Evolutionary conservation across 805 yeast genomes (phyloP).

Genomic region (Teunomyces kruisii): DNA sequence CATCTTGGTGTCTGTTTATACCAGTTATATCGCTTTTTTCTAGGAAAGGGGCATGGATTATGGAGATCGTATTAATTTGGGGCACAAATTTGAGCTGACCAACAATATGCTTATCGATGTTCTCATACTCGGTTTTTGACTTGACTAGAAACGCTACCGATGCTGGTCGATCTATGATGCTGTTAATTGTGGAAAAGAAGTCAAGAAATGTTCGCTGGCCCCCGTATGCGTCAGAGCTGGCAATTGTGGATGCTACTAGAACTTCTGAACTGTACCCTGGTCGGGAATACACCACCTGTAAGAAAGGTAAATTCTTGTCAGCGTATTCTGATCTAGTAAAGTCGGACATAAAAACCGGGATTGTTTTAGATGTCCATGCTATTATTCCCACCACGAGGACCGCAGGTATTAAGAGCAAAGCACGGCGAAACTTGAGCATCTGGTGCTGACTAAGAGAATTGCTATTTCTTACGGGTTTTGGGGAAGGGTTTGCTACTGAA

Average conservation of each 20-base stretch:
- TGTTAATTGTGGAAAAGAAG: slow-evolving; percentile 27
- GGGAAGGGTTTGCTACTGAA: too few species aligned
- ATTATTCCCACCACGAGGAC: background rate
- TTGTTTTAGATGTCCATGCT: background rate
- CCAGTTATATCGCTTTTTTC: slow-evolving; percentile 21
- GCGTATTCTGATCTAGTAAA: background rate
- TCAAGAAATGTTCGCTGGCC: slow-evolving; percentile 28
- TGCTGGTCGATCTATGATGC: slow-evolving; percentile 6
- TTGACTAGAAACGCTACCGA: slow-evolving; percentile 34
- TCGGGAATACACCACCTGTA: background rate
- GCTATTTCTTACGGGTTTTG: background rate
- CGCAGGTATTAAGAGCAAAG: background rate
- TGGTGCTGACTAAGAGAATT: background rate
- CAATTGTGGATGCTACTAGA: slow-evolving; percentile 3
- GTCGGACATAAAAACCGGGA: background rate
- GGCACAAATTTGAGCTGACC: background rate
- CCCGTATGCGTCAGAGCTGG: slow-evolving; percentile 29
- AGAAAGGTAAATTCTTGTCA: background rate
- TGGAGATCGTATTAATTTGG: slow-evolving; percentile 17
- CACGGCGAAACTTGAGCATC: background rate
- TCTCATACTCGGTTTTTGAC: slow-evolving; percentile 23
- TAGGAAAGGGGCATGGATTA: slow-evolving; percentile 35
- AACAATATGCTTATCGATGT: slow-evolving; percentile 18
- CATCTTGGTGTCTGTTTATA: slow-evolving; percentile 24
- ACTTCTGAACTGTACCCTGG: background rate